Evolutionary conservation across 179 eudicot species (phyloP).

Genomic region (Patellifolia procumbens): DNA sequence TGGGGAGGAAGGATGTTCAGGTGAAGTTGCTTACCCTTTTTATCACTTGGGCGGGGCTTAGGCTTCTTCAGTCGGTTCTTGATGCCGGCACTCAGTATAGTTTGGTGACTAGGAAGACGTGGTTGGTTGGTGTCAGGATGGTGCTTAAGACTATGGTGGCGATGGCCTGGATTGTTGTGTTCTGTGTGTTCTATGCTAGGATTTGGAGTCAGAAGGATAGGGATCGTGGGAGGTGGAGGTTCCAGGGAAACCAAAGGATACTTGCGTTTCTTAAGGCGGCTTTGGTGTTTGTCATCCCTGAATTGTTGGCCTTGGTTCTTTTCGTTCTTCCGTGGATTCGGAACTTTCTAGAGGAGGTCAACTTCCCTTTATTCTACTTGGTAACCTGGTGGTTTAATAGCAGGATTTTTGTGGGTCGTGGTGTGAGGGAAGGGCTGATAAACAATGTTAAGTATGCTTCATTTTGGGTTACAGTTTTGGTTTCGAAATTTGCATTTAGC

Average conservation of each 20-base stretch:
- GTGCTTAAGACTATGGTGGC: conserved; percentile 76
- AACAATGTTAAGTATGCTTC: conserved; percentile 65
- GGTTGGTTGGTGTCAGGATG: conserved; percentile 79
- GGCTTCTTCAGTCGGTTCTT: conserved; percentile 70
- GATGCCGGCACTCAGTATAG: conserved; percentile 98
- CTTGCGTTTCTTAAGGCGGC: conserved; percentile 57
- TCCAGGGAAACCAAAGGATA: conserved; percentile 48
- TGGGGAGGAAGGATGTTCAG: conserved; percentile 58
- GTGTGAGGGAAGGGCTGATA: conserved; percentile 79
- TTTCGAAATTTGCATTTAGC: conserved; percentile 74
- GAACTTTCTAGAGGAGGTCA: conserved; percentile 61
- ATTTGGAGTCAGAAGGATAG: conserved; percentile 79
- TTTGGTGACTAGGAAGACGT: conserved; percentile 61
- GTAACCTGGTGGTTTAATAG: conserved; percentile 92
- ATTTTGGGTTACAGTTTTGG: conserved; percentile 73
- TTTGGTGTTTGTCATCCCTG: conserved; percentile 69
- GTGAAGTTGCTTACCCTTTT: conserved; percentile 74
- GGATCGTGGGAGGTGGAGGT: conserved; percentile 58
- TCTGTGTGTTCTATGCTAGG: conserved; percentile 66
- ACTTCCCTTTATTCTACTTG: conserved; percentile 56
- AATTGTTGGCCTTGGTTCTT: conserved; percentile 65
- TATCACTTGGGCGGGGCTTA: conserved; percentile 75
- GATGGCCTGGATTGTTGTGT: conserved; percentile 67
- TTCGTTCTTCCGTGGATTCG: conserved; percentile 80
- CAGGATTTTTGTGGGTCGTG: conserved; percentile 79